Base-by-base conservation (phyloP, 306 rosid genomes). In the Canavalia ensiformis region DNA sequence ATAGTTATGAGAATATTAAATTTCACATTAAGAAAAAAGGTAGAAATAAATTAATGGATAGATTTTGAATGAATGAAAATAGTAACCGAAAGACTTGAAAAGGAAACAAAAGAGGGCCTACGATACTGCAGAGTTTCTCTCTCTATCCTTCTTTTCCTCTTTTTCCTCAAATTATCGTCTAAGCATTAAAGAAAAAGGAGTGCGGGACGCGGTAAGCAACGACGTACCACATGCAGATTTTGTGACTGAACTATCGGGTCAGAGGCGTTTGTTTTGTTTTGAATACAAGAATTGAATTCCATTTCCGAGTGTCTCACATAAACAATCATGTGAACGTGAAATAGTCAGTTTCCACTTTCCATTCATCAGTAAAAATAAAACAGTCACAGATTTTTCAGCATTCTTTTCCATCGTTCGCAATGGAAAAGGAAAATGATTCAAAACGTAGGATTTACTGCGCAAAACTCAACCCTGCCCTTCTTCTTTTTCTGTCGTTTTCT, bases 161-260 rank as follows among this genome's bases (percentile, higher is more conserved):
- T 63, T 87, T 80, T 13, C 18, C 65, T 71, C 67, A 52, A 54
- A 64, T 54, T n/a, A 45, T 64, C 9, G 33, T 59, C 42, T 2
- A 66, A 35, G 82, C 80, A 83, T 74, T 71, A 68, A 78, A 71
- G 75, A 39, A 81, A 47, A 77, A 75, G 71, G 52, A 70, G 86
- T 72, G 62, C 49, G 89, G 84, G 86, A 83, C 72, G 89, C 82
- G 86, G 83, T 78, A 88, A 86, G 84, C 87, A 78, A 79, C 81
- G 47, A 89, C 79, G 91, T 82, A 86, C 86, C 77, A 76, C 97
- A 89, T 89, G 97, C 93, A 88, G 77, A 85, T 89, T 87, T 87
- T 87, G 92, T 92, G 97, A 87, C 90, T 84, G 29, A 91, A 89
- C 85, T 87, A 70, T 86, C 88, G 90, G 87, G 90, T 89, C 92